phyloP scores from a whole-genome alignment of 2,329 filamentous ascomycete species.

The Penicillium nordicum region DNA sequence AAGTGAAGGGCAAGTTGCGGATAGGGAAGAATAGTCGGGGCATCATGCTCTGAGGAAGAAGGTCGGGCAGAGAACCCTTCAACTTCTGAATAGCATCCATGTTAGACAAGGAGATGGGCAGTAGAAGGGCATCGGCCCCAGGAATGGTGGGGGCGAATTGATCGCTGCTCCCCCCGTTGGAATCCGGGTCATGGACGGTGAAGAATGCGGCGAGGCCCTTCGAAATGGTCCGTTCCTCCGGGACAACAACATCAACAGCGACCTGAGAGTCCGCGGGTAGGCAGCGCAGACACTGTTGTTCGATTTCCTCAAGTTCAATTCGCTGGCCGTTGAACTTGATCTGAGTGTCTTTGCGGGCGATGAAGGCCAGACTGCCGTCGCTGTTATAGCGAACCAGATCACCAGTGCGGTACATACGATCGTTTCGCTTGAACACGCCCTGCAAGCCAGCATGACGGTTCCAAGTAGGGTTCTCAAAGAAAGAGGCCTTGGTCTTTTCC shows the following conservation, averaged over 20 bases:
- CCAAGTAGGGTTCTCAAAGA: conserved; percentile 37
- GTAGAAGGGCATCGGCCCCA: conserved; percentile 22
- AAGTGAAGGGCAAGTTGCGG: conserved; percentile 40
- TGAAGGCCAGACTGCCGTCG: conserved; percentile 34
- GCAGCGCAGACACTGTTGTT: conserved; percentile 41
- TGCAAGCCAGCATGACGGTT: conserved; percentile 17
- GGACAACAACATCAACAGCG: conserved; percentile 43
- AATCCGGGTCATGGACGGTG: conserved; percentile 21
- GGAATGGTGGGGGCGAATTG: conserved; percentile 15
- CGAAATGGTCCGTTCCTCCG: conserved; percentile 29
- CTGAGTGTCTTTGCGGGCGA: conserved; percentile 33
- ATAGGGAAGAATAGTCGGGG: conserved; percentile 45
- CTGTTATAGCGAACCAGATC: conserved; percentile 38
- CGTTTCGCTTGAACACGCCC: conserved; percentile 23
- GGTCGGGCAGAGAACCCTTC: conserved; percentile 24
- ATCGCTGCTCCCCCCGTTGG: conserved; percentile 22
- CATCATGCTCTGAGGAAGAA: conserved; percentile 44
- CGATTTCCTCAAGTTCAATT: conserved; percentile 47
- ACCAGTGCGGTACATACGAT: conserved; percentile 39
- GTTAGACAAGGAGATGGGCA: conserved; percentile 26
- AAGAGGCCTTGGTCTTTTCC: conserved; percentile 34
- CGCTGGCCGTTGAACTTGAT: conserved; percentile 46
- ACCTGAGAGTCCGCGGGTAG: conserved; percentile 38
- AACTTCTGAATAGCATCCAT: conserved; percentile 25
- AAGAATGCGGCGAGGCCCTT: conserved; percentile 37